These are phyloP conservation scores for Hypoxylon lenormandii DNA, from an alignment of 495 filamentous ascomycete genomes.

Conservation along the genomic window DNA sequence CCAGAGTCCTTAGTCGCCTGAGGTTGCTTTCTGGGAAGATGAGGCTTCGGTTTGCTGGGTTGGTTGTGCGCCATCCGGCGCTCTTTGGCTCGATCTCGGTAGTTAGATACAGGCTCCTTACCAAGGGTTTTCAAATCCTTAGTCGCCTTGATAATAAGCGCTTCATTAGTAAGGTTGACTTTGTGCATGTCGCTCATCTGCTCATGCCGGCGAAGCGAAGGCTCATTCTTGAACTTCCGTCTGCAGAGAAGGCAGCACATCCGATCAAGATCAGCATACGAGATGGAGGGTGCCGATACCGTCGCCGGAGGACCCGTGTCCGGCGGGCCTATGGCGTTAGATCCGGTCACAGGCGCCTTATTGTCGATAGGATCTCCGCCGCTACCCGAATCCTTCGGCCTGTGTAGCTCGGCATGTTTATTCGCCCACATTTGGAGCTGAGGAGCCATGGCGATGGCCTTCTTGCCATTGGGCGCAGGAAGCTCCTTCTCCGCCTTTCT, in stretches of 20 bases:
- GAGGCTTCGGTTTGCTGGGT: constrained; percentile 65
- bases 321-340: constrained; percentile 38
- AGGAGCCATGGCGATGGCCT: constrained; percentile 64
- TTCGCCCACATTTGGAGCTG: constrained; percentile 91
- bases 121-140: constrained; percentile 61
- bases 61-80: constrained; percentile 80
- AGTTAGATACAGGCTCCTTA: constrained; percentile 62
- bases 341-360: constrained; percentile 34
- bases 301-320: constrained; percentile 13
- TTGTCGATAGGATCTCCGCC: constrained; percentile 28
- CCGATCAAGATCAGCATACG: constrained; percentile 76
- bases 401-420: constrained; percentile 85
- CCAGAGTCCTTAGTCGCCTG: constrained; percentile 46
- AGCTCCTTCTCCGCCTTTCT: constrained; percentile 69
- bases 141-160: constrained; percentile 68
- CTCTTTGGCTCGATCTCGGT: constrained; percentile 87
- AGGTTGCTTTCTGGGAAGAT: constrained; percentile 55
- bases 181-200: constrained; percentile 79
- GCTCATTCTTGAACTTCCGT: constrained; percentile 75
- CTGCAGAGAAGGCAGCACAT: constrained; percentile 83
- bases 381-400: constrained; percentile 52
- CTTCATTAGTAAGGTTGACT: constrained; percentile 72
- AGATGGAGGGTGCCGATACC: constrained; percentile 51
- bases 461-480: constrained; percentile 65
- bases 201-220: constrained; percentile 80